Evolutionary conservation across 768 basidiomycete species (phyloP).

Genomic region (Lentinula sp.): DNA sequence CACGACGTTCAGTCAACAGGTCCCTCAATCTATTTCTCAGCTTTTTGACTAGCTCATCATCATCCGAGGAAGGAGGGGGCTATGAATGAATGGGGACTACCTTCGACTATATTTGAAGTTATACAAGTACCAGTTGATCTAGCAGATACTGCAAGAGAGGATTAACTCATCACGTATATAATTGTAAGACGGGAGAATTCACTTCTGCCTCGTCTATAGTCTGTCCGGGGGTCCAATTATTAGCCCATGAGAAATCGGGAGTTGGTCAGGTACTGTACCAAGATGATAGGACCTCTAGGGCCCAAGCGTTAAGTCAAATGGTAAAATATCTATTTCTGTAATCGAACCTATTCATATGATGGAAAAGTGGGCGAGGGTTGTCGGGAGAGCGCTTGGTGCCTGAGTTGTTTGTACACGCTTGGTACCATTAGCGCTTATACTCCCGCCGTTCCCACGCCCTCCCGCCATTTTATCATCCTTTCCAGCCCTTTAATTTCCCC

Average conservation of each 20-base stretch:
- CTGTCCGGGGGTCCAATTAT: background rate
- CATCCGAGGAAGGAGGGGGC: conserved; percentile 31
- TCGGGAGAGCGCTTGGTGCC: background rate
- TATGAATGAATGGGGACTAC: conserved; percentile 6
- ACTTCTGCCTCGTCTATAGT: conserved; percentile 3
- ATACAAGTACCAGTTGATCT: conserved; percentile 26
- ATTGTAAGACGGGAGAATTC: background rate
- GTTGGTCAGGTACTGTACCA: background rate
- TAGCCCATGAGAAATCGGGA: background rate
- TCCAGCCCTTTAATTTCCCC: background rate
- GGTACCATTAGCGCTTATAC: background rate
- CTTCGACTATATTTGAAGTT: background rate
- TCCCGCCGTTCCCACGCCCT: background rate
- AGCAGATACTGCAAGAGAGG: conserved; percentile 28
- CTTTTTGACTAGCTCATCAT: conserved; percentile 31
- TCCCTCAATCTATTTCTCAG: conserved; percentile 28
- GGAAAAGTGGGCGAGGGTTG: background rate
- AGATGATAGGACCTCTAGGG: background rate
- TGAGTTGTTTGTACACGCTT: background rate
- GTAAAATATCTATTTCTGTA: background rate
- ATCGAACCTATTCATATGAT: background rate
- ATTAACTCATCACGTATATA: conserved; percentile 13
- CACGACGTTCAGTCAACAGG: conserved; percentile 24
- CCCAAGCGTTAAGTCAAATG: background rate
- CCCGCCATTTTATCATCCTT: background rate